Evolutionary conservation across 2,329 filamentous ascomycete genomes (phyloP), one percentile per base, ranked within the genome.

Genomic region (Cladosporium sp.): DNA sequence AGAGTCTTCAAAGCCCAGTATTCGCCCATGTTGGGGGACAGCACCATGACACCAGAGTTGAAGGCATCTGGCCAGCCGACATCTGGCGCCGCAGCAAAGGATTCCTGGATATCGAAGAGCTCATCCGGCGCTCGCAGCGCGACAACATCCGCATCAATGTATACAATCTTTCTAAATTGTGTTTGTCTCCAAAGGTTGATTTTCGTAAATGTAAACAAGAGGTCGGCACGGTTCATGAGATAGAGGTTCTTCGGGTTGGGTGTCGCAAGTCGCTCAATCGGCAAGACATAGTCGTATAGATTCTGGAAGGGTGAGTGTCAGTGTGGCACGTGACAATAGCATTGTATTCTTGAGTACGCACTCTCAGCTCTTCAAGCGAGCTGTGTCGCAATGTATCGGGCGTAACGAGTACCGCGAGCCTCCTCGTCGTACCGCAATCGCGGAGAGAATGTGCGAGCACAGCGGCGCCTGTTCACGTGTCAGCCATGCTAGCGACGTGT

Each of bases 11-110:
- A 84, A 49, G 92, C 91, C 79, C 92, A 89, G 79, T 93, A 98
- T 70, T 96, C 93, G 65, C 89, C 90, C 85, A 93, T 83, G 78
- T 94, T 90, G 36, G 95, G 95, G 18, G 85, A 89, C 66, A 99
- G 79, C 39, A 93, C 92, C 92, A 99, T 96, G 72, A 99, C 88
- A 74, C 95, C 95, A n/a, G 91, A 93, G 80, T 99, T 99, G 87
- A 98, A 98, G 67, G 93, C 86, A 80, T 99, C 95, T 36, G 95
- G 95, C 95, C 95, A 99, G 71, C 95, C 95, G 73, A 98, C 93
- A 78, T 99, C 95, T 34, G 95, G 93, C 13, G 91, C 93, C 2
- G 95, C 88, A 28, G 88, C 87, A 71, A 90, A 89, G 28, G 81
- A 72, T 36, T 83, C 83, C 13, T 86, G 80, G 49, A 88, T 77